Percentiles rank a stretch among this genome's conserved stretches.
phyloP scores from a whole-genome alignment of 306 rosid genomes.

The Sphenostylis stenocarpa region DNA sequence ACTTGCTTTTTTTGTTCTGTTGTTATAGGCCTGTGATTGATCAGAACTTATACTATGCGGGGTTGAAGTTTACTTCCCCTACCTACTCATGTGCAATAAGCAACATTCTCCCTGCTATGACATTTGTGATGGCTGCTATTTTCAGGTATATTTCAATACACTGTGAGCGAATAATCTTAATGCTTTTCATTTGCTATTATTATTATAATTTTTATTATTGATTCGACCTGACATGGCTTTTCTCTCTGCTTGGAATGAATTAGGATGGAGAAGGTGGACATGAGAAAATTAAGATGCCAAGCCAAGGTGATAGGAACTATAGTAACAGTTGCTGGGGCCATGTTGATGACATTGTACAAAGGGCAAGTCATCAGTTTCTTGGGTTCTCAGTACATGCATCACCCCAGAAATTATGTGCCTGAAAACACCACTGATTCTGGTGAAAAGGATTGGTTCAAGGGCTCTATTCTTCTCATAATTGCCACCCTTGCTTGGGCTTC shows the following conservation, averaged over 20 bases:
- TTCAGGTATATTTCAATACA: slow-evolving; percentile 54
- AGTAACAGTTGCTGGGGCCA: slow-evolving; percentile 82
- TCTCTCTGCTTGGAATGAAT: background rate
- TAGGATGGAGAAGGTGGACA: slow-evolving; percentile 82
- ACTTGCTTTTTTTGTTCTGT: background rate
- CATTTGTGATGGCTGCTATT: slow-evolving; percentile 82
- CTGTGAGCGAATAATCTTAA: background rate
- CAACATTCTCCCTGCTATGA: slow-evolving; percentile 91
- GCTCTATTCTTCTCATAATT: slow-evolving; percentile 76
- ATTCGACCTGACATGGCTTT: slow-evolving; percentile 25
- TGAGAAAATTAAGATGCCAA: slow-evolving; percentile 58
- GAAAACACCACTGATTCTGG: slow-evolving; percentile 25
- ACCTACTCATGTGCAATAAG: slow-evolving; percentile 89
- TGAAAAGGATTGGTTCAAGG: slow-evolving; percentile 73
- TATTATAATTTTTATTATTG: background rate
- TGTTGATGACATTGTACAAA: slow-evolving; percentile 92
- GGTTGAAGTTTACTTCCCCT: slow-evolving; percentile 82
- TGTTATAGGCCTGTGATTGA: slow-evolving; percentile 81
- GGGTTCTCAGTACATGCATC: slow-evolving; percentile 51
- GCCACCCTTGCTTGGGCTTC: slow-evolving; percentile 90
- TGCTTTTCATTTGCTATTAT: background rate
- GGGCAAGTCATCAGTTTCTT: slow-evolving; percentile 68
- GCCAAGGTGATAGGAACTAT: slow-evolving; percentile 84
- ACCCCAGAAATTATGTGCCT: slow-evolving; percentile 36
- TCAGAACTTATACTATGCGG: slow-evolving; percentile 85